Base-by-base conservation (phyloP, 2,329 filamentous ascomycete species). In the Teratosphaeria gauchensis region DNA sequence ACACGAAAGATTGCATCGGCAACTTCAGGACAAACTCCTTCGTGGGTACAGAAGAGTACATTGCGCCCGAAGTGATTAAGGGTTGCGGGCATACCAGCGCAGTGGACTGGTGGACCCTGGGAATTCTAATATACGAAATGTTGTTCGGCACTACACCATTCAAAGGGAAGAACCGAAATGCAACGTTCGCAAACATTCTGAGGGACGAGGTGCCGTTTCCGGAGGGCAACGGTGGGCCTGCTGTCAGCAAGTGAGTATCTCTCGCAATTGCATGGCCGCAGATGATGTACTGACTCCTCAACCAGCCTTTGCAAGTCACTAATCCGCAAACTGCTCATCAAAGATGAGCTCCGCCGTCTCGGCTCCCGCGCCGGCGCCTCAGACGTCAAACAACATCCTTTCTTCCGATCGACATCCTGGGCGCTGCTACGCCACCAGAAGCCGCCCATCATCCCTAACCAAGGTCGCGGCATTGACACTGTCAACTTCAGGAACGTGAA, bases 21-120 rank as follows among this genome's bases (percentile, higher is more conserved):
- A 94, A 97, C 76, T 99, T 99, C 81, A 84, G 94, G 58, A 99
- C 94, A 19, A 99, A 99, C 71, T 96, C 92, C 0, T 99, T 99
- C 72, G 94, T 99, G 51, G 94, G 94, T 19, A 99, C 94, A 0
- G 94, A 99, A 74, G 94, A 99, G 74, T 99, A 99, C 74, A 99
- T 99, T 70, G 94, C 94, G 0, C 94, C 94, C 1, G 94, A 99
- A 74, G 94, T 99, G 38, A 99, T 99, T 73, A 97, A 97, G 77
- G 94, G 94, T 46, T 96, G 92, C 71, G 94, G 94, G 28, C 94
- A 99, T 75, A 99, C 94, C 7, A 97, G 92, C 71, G 94, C 94
- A 14, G 94, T 99, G 14, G 94, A 99, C 74, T 99, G 94, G 94
- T 99, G 94, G 94, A 99, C 94, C 0, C 76, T 99, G 56, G 94